Conservation (phyloP, 2,329 filamentous ascomycete genomes). For the Tolypocladium paradoxum region DNA sequence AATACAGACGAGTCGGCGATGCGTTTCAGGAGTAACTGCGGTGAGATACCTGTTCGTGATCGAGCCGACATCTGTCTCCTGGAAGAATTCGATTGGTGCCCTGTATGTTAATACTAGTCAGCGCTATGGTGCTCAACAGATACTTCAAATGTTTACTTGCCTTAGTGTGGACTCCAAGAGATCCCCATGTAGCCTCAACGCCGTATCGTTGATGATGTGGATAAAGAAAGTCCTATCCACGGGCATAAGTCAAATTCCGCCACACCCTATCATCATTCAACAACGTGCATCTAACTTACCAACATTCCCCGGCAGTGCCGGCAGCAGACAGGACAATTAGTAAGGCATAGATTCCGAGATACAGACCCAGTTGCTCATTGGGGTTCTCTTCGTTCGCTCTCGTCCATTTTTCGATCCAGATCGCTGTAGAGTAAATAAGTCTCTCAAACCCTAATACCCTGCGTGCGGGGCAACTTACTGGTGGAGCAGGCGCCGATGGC, state of each 20-base stretch:
- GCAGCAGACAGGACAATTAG: not conserved
- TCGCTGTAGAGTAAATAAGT: not conserved
- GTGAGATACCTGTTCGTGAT: conserved; percentile 21
- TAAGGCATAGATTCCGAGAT: not conserved
- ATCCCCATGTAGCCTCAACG: conserved; percentile 16
- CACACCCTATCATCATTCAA: too few relatives aligned
- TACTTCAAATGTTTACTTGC: conserved; percentile 1
- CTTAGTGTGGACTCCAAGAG: conserved; percentile 18
- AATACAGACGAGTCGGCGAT: too few relatives aligned
- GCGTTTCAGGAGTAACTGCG: too few relatives aligned
- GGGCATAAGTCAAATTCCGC: too few relatives aligned
- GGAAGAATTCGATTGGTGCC: not conserved
- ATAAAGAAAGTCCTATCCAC: not conserved
- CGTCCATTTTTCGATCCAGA: not conserved
- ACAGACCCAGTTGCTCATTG: not conserved
- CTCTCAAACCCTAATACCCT: not conserved
- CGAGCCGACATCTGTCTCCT: conserved; percentile 18
- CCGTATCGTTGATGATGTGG: not conserved
- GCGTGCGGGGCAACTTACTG: not conserved
- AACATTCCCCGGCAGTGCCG: not conserved
- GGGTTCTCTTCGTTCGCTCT: not conserved
- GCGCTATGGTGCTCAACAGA: not conserved
- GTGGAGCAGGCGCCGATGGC: not conserved
- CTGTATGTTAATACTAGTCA: not conserved
- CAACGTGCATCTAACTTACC: not conserved